Percentiles rank a stretch among this genome's conserved stretches.
Conservation (phyloP, 202 grass and related monocot species). For the Brachypodium distachyon region DNA sequence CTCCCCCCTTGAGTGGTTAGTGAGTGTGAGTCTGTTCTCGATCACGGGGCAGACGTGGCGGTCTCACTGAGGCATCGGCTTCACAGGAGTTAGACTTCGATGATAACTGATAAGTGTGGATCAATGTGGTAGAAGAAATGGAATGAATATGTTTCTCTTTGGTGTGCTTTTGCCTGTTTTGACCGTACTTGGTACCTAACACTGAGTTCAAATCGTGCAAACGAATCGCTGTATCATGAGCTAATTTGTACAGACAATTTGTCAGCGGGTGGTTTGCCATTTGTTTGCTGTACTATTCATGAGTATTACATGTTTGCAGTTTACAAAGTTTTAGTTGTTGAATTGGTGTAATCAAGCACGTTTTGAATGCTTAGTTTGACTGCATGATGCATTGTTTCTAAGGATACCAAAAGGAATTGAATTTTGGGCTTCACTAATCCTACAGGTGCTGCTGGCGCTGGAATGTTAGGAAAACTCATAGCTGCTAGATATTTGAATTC, state of each 20-base stretch:
- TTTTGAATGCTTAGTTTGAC: background rate
- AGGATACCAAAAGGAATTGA: background rate
- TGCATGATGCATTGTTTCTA: background rate
- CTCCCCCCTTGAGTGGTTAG: background rate
- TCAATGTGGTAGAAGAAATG: background rate
- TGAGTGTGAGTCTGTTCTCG: background rate
- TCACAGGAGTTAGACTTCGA: background rate
- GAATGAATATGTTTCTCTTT: background rate
- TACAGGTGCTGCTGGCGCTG: background rate
- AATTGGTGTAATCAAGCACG: background rate
- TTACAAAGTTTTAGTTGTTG: background rate
- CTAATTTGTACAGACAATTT: background rate
- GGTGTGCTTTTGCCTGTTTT: conserved; percentile 5
- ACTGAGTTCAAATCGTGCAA: background rate
- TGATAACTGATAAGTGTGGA: background rate
- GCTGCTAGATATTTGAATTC: background rate
- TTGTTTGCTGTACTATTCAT: background rate
- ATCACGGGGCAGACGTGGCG: background rate
- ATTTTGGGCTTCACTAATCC: background rate
- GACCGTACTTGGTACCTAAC: background rate
- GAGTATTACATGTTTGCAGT: background rate
- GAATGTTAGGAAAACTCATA: background rate
- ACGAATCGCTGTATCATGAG: background rate
- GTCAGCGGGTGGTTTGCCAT: background rate
- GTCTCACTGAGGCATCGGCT: background rate